phyloP scores from a whole-genome alignment of 768 basidiomycete species.

The Kwoniella bestiolae region DNA sequence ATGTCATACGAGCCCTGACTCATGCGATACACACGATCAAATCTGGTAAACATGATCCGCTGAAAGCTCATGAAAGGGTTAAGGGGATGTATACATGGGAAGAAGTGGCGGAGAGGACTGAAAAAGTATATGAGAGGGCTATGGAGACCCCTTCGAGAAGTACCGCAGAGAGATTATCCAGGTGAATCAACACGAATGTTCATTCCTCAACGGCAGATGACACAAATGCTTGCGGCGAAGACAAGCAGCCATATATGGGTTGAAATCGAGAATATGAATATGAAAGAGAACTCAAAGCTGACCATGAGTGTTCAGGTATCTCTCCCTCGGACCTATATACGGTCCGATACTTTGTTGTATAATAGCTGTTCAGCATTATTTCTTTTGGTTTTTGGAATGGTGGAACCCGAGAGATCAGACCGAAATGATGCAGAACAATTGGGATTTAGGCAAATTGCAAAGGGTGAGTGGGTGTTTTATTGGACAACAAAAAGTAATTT shows the following conservation, averaged over 20 bases:
- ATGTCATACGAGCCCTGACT: conserved; percentile 80
- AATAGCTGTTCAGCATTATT: conserved; percentile 83
- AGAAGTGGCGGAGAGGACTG: conserved; percentile 77
- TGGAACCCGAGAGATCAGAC: conserved; percentile 72
- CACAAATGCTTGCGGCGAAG: background rate
- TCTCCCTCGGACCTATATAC: conserved; percentile 71
- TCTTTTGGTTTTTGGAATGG: conserved; percentile 76
- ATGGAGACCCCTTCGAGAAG: conserved; percentile 67
- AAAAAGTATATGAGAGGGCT: conserved; percentile 76
- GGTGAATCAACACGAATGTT: conserved; percentile 62
- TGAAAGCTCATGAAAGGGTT: conserved; percentile 73
- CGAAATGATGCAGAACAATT: conserved; percentile 72
- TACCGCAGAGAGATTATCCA: conserved; percentile 75
- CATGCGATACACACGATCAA: conserved; percentile 75
- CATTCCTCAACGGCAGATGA: background rate
- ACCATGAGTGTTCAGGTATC: conserved; percentile 63
- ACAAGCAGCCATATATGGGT: no score
- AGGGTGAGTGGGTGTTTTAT: conserved; percentile 57
- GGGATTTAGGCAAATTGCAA: conserved; percentile 61
- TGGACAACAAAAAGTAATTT: no score
- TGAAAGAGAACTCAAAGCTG: background rate
- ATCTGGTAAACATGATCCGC: conserved; percentile 72
- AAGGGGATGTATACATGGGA: conserved; percentile 86
- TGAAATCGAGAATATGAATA: no score
- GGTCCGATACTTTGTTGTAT: conserved; percentile 89